Evolutionary conservation across 2,329 filamentous ascomycete species (phyloP).

Genomic region (Chrysoporthe puriensis): DNA sequence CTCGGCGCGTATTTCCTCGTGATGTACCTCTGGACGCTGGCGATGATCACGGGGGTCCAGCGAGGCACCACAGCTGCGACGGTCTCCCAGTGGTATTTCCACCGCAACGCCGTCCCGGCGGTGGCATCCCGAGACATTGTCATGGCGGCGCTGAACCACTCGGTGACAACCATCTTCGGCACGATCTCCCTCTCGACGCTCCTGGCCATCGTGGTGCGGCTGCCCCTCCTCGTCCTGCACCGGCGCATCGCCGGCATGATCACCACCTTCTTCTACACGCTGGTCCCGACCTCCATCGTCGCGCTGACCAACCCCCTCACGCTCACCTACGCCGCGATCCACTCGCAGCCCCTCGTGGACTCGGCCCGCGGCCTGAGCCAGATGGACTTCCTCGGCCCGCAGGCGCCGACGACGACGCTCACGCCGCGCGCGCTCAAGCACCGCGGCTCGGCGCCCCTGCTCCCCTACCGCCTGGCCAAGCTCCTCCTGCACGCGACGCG

Average conservation of each 20-base stretch:
- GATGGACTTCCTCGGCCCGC: conserved; percentile 77
- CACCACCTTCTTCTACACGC: conserved; percentile 65
- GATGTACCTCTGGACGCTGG: conserved; percentile 94
- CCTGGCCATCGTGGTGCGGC: conserved; percentile 76
- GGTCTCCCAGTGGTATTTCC: conserved; percentile 99
- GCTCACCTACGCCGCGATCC: conserved; percentile 90
- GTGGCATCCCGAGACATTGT: conserved; percentile 82
- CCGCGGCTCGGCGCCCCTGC: conserved; percentile 54
- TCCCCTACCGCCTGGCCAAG: conserved; percentile 89
- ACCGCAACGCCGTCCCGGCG: conserved; percentile 79
- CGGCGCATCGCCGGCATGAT: conserved; percentile 67
- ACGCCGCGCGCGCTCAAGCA: conserved; percentile 56
- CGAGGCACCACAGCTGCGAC: conserved; percentile 91
- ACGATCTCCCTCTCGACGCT: conserved; percentile 89
- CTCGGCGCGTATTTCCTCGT: conserved; percentile 89
- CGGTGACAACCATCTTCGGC: conserved; percentile 84
- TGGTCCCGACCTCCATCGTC: conserved; percentile 83
- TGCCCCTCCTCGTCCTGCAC: conserved; percentile 84
- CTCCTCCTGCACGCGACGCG: conserved; percentile 88
- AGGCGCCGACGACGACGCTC: conserved; percentile 73
- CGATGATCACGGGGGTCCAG: conserved; percentile 85
- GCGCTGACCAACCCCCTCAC: conserved; percentile 89
- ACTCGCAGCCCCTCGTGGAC: conserved; percentile 78
- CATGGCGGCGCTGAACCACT: conserved; percentile 78
- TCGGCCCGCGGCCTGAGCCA: conserved; percentile 81